Percentiles rank a stretch among this genome's conserved stretches.
Evolutionary conservation across 75 land plant species (phyloP).

Genomic region (Sequoia sempervirens): DNA sequence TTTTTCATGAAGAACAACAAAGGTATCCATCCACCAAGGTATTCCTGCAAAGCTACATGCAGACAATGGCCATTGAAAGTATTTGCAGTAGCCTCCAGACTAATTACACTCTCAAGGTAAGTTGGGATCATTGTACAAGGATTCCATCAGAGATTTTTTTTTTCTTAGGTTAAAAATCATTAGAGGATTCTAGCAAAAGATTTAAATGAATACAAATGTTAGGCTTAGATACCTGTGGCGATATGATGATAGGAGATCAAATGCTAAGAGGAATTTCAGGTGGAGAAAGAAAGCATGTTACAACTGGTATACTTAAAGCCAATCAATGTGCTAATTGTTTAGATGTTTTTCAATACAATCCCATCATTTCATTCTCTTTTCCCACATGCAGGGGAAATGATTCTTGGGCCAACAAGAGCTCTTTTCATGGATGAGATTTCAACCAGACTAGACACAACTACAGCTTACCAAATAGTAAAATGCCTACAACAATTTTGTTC

Average conservation of each 20-base stretch:
- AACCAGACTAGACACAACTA: slow-evolving; percentile 32
- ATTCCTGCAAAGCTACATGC: background rate
- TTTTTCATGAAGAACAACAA: no score
- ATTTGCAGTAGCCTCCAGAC: slow-evolving; percentile 42
- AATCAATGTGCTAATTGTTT: background rate
- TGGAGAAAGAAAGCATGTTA: slow-evolving; percentile 28
- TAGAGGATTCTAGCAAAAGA: background rate
- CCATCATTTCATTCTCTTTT: background rate
- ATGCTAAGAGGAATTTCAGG: slow-evolving; percentile 35
- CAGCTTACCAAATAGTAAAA: slow-evolving; percentile 27
- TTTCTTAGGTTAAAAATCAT: background rate
- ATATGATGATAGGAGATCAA: slow-evolving; percentile 21
- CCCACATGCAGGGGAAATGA: slow-evolving; percentile 26
- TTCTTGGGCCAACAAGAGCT: slow-evolving; percentile 35
- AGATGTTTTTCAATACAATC: background rate
- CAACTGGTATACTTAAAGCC: slow-evolving; percentile 19
- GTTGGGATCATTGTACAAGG: background rate
- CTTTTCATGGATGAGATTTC: slow-evolving; percentile 33
- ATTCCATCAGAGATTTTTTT: background rate
- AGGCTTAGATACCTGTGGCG: slow-evolving; percentile 30
- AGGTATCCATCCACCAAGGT: no score
- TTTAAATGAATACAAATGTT: slow-evolving; percentile 4
- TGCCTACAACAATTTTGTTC: slow-evolving; percentile 22
- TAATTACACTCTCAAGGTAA: slow-evolving; percentile 68
- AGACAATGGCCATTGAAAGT: slow-evolving; percentile 70